Evolutionary conservation across 441 rosid species (phyloP), one percentile per base, ranked within the genome.

Genomic region (Euphorbia celastroides): DNA sequence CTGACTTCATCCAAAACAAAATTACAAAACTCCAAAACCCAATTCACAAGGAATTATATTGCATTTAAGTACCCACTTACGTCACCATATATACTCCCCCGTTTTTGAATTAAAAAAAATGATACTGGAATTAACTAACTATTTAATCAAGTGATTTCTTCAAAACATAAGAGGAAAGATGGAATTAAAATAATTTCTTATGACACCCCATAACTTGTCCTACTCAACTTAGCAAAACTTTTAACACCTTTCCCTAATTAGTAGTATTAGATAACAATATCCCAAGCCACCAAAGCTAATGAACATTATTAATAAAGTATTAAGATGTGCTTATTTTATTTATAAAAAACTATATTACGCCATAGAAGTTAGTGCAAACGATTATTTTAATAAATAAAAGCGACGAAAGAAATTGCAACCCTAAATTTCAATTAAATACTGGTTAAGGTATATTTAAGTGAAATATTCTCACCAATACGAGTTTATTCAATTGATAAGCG

Each of bases 121-220:
- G 57, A 57, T 19, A 62, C 7, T n/a, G n/a, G n/a, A 19, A 56
- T 19, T 46, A 23, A 55, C 1, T 51, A 61, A 63, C 14, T 52
- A 48, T 51, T 41, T 51, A 51, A 51, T 51, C 22, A 51, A 71
- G 12, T 73, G 9, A 67, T 44, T 50, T 23, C 72, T 62, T 17
- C 79, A 70, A 81, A 67, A 73, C 82, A 72, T 75, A 27, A 64
- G 79, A 74, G 87, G 78, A 28, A 81, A 77, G 81, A 78, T 66
- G 77, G 56, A 52, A 30, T 32, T 31, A 57, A 50, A 64, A 10
- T 60, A 48, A 25, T 8, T 31, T 16, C 14, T 36, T 25, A 54
- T 32, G 51, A 36, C 28, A 26, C 26, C 58, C 27, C 28, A 57
- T 65, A 44, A 26, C 22, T 44, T 34, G 57, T 60, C 65, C 58